Evolutionary conservation across 495 filamentous ascomycete species (phyloP).

Genomic region (Aspergillus bridgeri): DNA sequence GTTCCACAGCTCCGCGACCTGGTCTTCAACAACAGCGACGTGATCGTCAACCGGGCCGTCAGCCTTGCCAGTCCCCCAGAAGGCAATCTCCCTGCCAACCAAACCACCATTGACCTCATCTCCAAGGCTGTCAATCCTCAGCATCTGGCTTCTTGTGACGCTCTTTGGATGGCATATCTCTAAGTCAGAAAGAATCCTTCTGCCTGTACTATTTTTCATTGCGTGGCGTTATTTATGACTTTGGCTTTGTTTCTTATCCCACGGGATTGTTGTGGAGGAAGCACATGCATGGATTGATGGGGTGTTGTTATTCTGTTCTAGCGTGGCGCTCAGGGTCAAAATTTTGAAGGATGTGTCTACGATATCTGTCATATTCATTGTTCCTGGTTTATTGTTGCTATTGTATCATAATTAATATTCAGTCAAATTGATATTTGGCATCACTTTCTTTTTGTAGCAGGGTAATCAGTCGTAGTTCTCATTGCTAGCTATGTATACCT

Average conservation of each 20-base stretch:
- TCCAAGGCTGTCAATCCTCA: slow-evolving; percentile 80
- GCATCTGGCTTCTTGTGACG: slow-evolving; percentile 78
- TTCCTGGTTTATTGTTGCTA: slow-evolving; percentile 13
- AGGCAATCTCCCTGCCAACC: slow-evolving; percentile 81
- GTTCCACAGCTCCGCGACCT: slow-evolving; percentile 76
- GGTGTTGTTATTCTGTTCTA: slow-evolving; percentile 25
- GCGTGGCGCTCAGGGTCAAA: slow-evolving; percentile 33
- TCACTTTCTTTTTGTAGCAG: slow-evolving; percentile 1
- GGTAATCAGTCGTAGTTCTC: background rate
- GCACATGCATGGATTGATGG: slow-evolving; percentile 16
- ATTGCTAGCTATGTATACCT: background rate
- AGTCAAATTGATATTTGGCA: slow-evolving; percentile 5
- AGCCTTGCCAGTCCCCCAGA: slow-evolving; percentile 66
- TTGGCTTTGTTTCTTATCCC: slow-evolving; percentile 11
- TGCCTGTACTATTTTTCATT: slow-evolving; percentile 17
- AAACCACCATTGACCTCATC: slow-evolving; percentile 92
- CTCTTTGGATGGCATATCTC: slow-evolving; percentile 96
- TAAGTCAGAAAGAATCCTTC: slow-evolving; percentile 36
- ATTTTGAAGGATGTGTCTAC: slow-evolving; percentile 25
- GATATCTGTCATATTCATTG: slow-evolving; percentile 18
- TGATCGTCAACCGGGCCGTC: slow-evolving; percentile 84
- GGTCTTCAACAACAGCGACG: slow-evolving; percentile 83
- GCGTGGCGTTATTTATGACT: slow-evolving; percentile 14
- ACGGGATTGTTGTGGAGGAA: slow-evolving; percentile 9
- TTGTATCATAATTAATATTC: slow-evolving; percentile 11